These are phyloP conservation scores for Cercospora zeina DNA, from an alignment of 2,329 filamentous ascomycete genomes.

Conservation along the genomic window DNA sequence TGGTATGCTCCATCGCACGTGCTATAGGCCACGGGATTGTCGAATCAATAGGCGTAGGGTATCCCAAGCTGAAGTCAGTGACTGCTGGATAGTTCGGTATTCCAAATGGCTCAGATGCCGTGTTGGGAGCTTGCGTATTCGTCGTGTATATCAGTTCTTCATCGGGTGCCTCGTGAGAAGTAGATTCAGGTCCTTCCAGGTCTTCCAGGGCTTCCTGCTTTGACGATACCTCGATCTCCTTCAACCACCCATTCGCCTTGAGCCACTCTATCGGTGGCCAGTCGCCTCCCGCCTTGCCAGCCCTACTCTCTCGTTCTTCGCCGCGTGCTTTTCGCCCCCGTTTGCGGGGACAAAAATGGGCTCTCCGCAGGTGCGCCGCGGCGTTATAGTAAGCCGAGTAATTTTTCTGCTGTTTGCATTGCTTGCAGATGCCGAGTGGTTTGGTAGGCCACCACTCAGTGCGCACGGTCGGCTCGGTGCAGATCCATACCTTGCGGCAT, in stretches of 20 bases:
- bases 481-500: slow-evolving; percentile 62
- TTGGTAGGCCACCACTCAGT: slow-evolving; percentile 48
- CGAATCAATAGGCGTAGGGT: slow-evolving; percentile 29
- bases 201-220: slow-evolving; percentile 14
- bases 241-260: slow-evolving; percentile 59
- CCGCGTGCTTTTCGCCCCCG: slow-evolving; percentile 59
- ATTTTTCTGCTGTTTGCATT: slow-evolving; percentile 72
- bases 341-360: slow-evolving; percentile 76
- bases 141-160: neutral
- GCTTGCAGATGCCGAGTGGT: slow-evolving; percentile 79
- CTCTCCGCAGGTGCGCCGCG: slow-evolving; percentile 81
- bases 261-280: slow-evolving; percentile 61
- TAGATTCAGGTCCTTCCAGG: slow-evolving; percentile 1
- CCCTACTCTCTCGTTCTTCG: slow-evolving; percentile 55
- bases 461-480: slow-evolving; percentile 56
- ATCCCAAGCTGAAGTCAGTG: slow-evolving; percentile 28
- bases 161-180: neutral
- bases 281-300: slow-evolving; percentile 62
- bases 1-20: slow-evolving; percentile 28
- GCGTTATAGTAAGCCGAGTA: slow-evolving; percentile 96
- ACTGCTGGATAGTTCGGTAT: slow-evolving; percentile 9
- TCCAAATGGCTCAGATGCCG: slow-evolving; percentile 15
- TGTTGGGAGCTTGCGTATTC: neutral
- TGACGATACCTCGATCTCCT: slow-evolving; percentile 52
- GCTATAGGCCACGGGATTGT: slow-evolving; percentile 14